These are phyloP conservation scores for Hyaloscypha finlandica DNA, from an alignment of 495 filamentous ascomycete species.

Conservation along the genomic window DNA sequence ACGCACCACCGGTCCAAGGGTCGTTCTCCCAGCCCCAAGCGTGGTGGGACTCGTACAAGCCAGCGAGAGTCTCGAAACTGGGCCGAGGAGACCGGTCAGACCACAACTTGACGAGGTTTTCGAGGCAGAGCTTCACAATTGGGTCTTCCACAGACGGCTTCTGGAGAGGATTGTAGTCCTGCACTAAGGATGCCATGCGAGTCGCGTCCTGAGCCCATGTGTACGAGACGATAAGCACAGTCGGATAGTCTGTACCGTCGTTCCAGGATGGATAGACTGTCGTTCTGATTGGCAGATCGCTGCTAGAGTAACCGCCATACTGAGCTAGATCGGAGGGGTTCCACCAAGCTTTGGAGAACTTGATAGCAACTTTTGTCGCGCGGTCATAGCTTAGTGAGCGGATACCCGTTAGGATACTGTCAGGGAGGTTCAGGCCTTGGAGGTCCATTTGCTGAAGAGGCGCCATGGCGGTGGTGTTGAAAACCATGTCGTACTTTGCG, in stretches of 20 bases:
- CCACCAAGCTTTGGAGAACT: conserved; percentile 6
- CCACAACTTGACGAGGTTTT: conserved; percentile 1
- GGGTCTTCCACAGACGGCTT: neutral
- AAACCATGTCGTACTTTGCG: conserved; percentile 2
- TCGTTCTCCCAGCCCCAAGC: conserved; percentile 1
- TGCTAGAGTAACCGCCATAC: conserved; percentile 3
- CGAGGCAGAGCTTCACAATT: neutral
- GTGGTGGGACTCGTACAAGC: neutral
- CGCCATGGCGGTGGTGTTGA: conserved; percentile 10
- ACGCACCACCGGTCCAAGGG: conserved; percentile 5
- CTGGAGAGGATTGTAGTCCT: neutral
- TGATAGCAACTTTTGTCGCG: conserved; percentile 13
- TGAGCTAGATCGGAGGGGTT: neutral
- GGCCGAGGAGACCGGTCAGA: too few relatives aligned
- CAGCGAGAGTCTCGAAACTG: neutral
- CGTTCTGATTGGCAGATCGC: conserved; percentile 7
- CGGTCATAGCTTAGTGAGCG: conserved; percentile 2
- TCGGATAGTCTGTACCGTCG: neutral
- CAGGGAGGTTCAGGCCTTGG: neutral
- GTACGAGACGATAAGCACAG: conserved; percentile 7
- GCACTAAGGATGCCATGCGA: neutral
- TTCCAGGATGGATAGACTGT: conserved; percentile 11
- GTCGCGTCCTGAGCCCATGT: conserved; percentile 10
- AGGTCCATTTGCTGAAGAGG: conserved; percentile 3
- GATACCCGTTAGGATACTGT: neutral